These are phyloP conservation scores for Xerocomellus dryophilus DNA, from an alignment of 768 basidiomycete genomes.

Conservation along the genomic window DNA sequence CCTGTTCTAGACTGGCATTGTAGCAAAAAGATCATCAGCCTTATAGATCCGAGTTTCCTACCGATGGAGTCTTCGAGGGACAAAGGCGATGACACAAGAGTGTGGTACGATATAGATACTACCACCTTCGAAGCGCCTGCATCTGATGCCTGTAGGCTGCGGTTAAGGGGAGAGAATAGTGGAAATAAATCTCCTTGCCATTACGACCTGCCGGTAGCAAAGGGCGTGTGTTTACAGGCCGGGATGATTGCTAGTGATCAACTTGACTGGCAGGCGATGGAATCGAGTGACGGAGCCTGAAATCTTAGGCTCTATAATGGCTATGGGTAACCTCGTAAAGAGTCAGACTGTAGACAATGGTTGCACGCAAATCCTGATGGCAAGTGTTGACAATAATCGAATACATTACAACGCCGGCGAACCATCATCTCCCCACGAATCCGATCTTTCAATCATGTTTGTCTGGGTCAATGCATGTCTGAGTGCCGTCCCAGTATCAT, in stretches of 20 bases:
- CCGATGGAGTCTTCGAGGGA: conserved; percentile 62
- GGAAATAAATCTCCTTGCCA: neutral
- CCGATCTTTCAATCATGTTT: conserved; percentile 30
- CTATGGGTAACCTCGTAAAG: too few relatives aligned
- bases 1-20: conserved; percentile 50
- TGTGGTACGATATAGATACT: conserved; percentile 61
- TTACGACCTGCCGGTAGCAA: neutral
- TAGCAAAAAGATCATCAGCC: neutral
- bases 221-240: neutral
- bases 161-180: conserved; percentile 3
- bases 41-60: conserved; percentile 26
- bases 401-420: neutral
- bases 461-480: conserved; percentile 57
- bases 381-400: neutral
- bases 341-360: too few relatives aligned
- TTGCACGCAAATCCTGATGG: too few relatives aligned
- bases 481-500: conserved; percentile 76
- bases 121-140: conserved; percentile 6
- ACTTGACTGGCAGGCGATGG: too few relatives aligned
- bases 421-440: neutral
- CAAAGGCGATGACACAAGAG: conserved; percentile 51
- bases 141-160: conserved; percentile 14
- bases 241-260: neutral
- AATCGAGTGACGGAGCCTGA: too few relatives aligned
- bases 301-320: too few relatives aligned